Conservation (phyloP, 2,329 filamentous ascomycete species). For the Xylaria sp. region DNA sequence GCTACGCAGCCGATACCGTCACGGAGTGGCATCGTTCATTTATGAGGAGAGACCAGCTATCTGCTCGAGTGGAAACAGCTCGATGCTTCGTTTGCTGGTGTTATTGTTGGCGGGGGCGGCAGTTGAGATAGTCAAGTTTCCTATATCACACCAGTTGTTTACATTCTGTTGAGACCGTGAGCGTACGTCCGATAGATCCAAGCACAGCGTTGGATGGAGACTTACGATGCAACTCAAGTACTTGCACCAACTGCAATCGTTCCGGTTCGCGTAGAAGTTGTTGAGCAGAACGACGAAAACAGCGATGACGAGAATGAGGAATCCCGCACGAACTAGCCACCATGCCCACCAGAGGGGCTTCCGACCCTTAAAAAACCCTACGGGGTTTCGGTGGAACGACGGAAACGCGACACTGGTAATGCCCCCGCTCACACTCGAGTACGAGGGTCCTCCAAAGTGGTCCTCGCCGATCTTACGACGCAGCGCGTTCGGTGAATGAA, state of each 20-base stretch:
- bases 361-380: constrained; percentile 86
- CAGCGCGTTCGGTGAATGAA: constrained; percentile 84
- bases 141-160: constrained; percentile 39
- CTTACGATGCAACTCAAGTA: constrained; percentile 90
- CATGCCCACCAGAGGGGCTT: constrained; percentile 97
- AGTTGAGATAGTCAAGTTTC: constrained; percentile 31
- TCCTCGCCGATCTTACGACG: constrained; percentile 73
- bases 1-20: background rate
- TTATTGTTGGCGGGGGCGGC: constrained; percentile 10
- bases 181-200: background rate
- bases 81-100: constrained; percentile 21
- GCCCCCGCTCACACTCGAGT: constrained; percentile 64
- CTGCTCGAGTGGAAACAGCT: constrained; percentile 24
- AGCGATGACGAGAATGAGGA: constrained; percentile 78
- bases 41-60: constrained; percentile 19
- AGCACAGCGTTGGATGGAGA: constrained; percentile 32
- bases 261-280: constrained; percentile 84
- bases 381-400: constrained; percentile 62
- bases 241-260: constrained; percentile 89
- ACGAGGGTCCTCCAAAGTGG: constrained; percentile 55
- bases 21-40: background rate
- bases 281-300: constrained; percentile 85
- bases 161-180: constrained; percentile 29
- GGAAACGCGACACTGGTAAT: constrained; percentile 50
- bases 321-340: constrained; percentile 84